A percentile compares a stretch with the other conserved stretches of the same genome.
Evolutionary conservation across 2,329 filamentous ascomycete genomes (phyloP).

Genomic region (Ambrosiella xylebori): DNA sequence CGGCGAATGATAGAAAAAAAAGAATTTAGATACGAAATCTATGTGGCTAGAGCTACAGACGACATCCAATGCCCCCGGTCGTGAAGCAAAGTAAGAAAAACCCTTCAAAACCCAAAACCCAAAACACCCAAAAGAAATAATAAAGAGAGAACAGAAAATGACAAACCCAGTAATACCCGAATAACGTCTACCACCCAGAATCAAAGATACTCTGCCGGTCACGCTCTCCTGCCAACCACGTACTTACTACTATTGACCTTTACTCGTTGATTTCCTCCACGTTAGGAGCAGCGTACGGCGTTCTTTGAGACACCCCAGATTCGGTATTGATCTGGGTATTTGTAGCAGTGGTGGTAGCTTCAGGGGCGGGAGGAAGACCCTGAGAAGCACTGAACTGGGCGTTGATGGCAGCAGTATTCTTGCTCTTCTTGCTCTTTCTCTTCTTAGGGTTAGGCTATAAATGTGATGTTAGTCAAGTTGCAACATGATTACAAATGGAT

Average conservation of each 20-base stretch:
- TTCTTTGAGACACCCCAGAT: constrained; percentile 5
- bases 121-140: neutral
- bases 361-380: constrained; percentile 34
- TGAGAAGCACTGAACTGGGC: constrained; percentile 34
- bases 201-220: too few species aligned
- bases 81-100: neutral
- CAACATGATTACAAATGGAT: neutral
- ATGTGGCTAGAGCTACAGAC: too few species aligned
- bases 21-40: neutral
- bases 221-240: too few species aligned
- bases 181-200: too few species aligned
- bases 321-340: constrained; percentile 33
- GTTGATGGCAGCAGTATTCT: constrained; percentile 20
- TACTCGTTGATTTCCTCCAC: constrained; percentile 38
- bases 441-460: constrained; percentile 30
- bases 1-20: neutral
- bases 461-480: constrained; percentile 18
- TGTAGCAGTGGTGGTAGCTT: constrained; percentile 39
- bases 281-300: constrained; percentile 30
- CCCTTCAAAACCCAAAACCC: neutral
- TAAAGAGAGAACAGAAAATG: neutral
- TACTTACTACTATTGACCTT: neutral
- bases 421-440: constrained; percentile 38
- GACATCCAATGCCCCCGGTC: too few species aligned
- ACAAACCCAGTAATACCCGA: neutral